These are phyloP conservation scores for Saxophila tyrrhenica DNA, from an alignment of 495 filamentous ascomycete genomes.

Conservation along the genomic window DNA sequence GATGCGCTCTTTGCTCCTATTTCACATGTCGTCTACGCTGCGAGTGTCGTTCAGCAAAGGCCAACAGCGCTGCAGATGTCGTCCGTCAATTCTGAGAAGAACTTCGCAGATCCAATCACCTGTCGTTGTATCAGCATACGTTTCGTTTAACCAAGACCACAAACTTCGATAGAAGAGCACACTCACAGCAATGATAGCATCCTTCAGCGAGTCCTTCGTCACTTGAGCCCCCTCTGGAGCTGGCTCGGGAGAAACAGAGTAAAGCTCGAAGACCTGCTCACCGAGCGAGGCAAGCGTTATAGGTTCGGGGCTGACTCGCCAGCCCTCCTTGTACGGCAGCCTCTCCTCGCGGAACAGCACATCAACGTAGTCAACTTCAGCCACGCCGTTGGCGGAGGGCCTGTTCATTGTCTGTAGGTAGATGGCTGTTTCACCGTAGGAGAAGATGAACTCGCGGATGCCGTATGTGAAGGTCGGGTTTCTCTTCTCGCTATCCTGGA, in stretches of 20 bases:
- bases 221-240: background rate
- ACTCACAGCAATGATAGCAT: background rate
- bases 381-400: constrained; percentile 5
- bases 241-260: background rate
- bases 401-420: constrained; percentile 14
- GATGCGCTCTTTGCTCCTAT: background rate
- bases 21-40: no score
- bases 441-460: constrained; percentile 12
- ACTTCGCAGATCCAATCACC: background rate
- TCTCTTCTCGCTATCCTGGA: background rate
- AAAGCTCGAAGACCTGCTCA: constrained; percentile 3
- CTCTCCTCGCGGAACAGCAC: constrained; percentile 23
- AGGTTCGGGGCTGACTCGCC: constrained; percentile 8
- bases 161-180: no score
- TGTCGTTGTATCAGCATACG: no score
- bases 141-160: no score
- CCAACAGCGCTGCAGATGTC: background rate
- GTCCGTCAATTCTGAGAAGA: background rate
- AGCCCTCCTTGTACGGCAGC: constrained; percentile 22
- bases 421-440: constrained; percentile 20
- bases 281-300: constrained; percentile 7
- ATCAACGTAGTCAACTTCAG: constrained; percentile 17
- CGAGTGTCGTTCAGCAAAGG: background rate
- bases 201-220: background rate
- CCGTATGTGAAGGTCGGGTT: constrained; percentile 18